These are phyloP conservation scores for Salvia miltiorrhiza DNA, from an alignment of 257 asterid species.

Conservation along the genomic window DNA sequence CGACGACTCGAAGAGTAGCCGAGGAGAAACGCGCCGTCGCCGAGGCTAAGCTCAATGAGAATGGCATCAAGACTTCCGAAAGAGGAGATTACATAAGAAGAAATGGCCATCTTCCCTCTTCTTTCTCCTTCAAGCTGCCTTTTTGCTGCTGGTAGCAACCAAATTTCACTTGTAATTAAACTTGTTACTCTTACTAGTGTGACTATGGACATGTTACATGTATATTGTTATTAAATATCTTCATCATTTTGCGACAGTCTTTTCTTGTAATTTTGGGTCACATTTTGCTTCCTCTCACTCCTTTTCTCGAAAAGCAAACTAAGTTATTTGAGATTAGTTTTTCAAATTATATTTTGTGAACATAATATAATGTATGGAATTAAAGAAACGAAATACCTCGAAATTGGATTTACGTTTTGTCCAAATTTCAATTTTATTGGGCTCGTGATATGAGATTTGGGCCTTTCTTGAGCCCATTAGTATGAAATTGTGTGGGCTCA, in stretches of 20 bases:
- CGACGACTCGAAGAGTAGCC: slow-evolving; percentile 69
- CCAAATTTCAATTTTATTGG: too few species aligned
- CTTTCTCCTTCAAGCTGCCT: slow-evolving; percentile 59
- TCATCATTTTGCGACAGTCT: background rate
- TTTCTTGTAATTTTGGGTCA: background rate
- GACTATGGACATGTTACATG: background rate
- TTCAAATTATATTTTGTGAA: too few species aligned
- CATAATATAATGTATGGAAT: too few species aligned
- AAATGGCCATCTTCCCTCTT: slow-evolving; percentile 70
- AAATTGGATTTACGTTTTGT: too few species aligned
- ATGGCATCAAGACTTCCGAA: slow-evolving; percentile 62
- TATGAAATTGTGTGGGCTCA: too few species aligned
- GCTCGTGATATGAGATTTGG: background rate
- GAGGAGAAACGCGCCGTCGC: slow-evolving; percentile 87
- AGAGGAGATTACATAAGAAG: slow-evolving; percentile 72
- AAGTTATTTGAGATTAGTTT: too few species aligned
- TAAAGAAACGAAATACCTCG: too few species aligned
- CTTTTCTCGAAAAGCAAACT: too few species aligned
- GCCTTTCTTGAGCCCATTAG: background rate
- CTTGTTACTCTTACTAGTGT: background rate
- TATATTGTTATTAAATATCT: background rate
- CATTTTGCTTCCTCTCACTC: background rate
- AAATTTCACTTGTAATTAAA: background rate
- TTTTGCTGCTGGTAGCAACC: slow-evolving; percentile 54
- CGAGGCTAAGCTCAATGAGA: slow-evolving; percentile 73